Percentiles rank a stretch among this genome's conserved stretches.
Evolutionary conservation across 169 alveolate species (phyloP).

Genomic region (Eimeria sp.): DNA sequence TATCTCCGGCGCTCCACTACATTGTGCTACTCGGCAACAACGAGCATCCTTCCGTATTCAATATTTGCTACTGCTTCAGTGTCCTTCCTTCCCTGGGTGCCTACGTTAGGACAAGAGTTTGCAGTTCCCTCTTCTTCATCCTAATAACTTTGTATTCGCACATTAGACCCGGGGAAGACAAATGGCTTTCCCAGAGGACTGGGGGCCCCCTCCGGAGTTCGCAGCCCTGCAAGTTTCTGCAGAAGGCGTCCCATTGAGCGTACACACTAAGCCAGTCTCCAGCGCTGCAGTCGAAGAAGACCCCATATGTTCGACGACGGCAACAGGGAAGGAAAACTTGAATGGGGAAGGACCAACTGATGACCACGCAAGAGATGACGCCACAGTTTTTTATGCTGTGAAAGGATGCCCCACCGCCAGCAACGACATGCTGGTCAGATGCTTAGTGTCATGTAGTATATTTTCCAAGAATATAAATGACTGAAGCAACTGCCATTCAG

Average conservation of each 20-base stretch:
- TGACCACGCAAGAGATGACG: not conserved
- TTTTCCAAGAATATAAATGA: not conserved
- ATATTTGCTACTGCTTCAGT: not conserved
- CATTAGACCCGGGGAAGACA: not conserved
- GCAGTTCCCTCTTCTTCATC: not conserved
- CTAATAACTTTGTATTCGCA: not conserved
- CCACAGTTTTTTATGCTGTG: not conserved
- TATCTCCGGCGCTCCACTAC: not conserved
- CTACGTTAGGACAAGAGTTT: not conserved
- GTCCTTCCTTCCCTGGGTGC: not conserved
- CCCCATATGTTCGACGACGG: not conserved
- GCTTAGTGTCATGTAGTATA: not conserved
- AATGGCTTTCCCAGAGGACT: conserved; percentile 28
- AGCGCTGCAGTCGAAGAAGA: not conserved
- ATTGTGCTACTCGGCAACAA: not conserved
- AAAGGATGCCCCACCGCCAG: conserved; percentile 45
- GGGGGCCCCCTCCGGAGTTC: conserved; percentile 32
- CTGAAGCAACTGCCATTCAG: not conserved
- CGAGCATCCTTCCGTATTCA: not conserved
- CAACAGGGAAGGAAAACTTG: not conserved
- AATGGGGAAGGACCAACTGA: not conserved
- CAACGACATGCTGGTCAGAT: conserved; percentile 43
- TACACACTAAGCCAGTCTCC: conserved; percentile 1
- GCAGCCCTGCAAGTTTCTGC: not conserved
- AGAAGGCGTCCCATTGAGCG: conserved; percentile 11